Base-by-base conservation (phyloP, 495 filamentous ascomycete species). In the Xylaria acuta region DNA sequence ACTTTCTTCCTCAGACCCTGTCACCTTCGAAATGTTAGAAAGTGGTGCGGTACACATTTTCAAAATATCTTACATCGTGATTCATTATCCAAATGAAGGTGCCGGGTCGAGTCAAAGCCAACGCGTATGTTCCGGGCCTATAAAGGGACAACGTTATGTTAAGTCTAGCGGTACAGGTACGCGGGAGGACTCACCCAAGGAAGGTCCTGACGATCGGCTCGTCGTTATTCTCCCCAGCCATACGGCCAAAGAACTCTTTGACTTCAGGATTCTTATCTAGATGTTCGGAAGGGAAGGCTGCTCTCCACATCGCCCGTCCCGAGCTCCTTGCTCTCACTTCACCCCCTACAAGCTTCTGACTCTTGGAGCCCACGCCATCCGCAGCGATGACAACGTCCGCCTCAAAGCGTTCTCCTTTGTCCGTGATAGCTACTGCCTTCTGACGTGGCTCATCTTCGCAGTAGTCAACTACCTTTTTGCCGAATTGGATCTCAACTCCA, bases 371-470 rank as follows among this genome's bases (percentile, higher is more conserved):
- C 7, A 90, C 81, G 18, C 88, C 89, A 79, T 91, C 89, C 3
- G 89, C 89, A 3, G 88, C 89, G 63, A 91, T 84, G 5, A 90
- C 80, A 1, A 90, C 67, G 75, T 91, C 87, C 6, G 86, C 87
- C 53, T 85, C 81, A 74, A 82, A 87, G 1, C 41, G 76, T 53
- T 84, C 81, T 14, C 87, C 88, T 47, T 87, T 80, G 30, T 87
- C 82, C 0, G 86, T 83, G 0, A 84, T 75, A 40, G 87, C 84
- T 14, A 85, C 82, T 0, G 79, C 86, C 56, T 80, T 85, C 16
- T 79, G 73, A 4, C 64, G 72, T 0, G 76, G 64, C 27, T 83
- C 76, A 69, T 88, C 82, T 78, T 90, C 87, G 54, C 67, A 83
- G 68, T 89, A 86, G n/a, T 84, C 75, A 7, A 84, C 80, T 1